Percentiles rank a stretch among this genome's conserved stretches.
Evolutionary conservation across 2,329 filamentous ascomycete genomes (phyloP).

Genomic region (Xylaria sp.): DNA sequence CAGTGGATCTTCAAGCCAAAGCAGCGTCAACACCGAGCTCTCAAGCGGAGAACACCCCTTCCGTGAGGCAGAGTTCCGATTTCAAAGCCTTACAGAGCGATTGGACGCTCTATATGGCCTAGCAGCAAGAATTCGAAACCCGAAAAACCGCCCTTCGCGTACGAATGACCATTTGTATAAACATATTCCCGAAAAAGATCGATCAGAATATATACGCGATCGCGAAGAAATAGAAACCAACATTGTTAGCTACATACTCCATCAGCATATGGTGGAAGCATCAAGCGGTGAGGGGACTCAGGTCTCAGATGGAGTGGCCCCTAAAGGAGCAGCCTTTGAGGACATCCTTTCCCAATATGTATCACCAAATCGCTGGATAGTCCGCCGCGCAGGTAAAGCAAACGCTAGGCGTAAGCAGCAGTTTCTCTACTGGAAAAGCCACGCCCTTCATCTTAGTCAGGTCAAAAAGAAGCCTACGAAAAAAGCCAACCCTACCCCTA

Average conservation of each 20-base stretch:
- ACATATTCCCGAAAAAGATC: slow-evolving; percentile 13
- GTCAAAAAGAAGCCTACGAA: not conserved
- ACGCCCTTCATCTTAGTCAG: slow-evolving; percentile 24
- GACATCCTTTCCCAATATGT: slow-evolving; percentile 2
- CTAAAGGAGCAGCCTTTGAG: not conserved
- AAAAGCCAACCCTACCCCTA: not conserved
- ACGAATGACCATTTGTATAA: slow-evolving; percentile 31
- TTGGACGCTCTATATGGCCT: not conserved
- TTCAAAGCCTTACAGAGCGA: not conserved
- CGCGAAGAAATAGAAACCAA: slow-evolving; percentile 28
- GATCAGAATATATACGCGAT: slow-evolving; percentile 3
- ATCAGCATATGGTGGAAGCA: slow-evolving; percentile 1
- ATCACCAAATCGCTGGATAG: slow-evolving; percentile 22
- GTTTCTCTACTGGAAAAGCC: slow-evolving; percentile 36
- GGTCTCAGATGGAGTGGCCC: too few species aligned
- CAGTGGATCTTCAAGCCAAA: slow-evolving; percentile 2
- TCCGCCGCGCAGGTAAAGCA: slow-evolving; percentile 32
- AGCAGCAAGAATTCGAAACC: slow-evolving; percentile 33
- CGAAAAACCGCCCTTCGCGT: slow-evolving; percentile 34
- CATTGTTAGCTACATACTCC: slow-evolving; percentile 24
- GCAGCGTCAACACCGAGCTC: not conserved
- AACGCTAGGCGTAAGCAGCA: slow-evolving; percentile 36
- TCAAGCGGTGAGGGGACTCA: too few species aligned
- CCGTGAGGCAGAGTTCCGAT: not conserved
- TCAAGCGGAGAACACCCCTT: not conserved